These are phyloP conservation scores for Secale cereale DNA, from an alignment of 176 grass and related monocot species.

Conservation along the genomic window DNA sequence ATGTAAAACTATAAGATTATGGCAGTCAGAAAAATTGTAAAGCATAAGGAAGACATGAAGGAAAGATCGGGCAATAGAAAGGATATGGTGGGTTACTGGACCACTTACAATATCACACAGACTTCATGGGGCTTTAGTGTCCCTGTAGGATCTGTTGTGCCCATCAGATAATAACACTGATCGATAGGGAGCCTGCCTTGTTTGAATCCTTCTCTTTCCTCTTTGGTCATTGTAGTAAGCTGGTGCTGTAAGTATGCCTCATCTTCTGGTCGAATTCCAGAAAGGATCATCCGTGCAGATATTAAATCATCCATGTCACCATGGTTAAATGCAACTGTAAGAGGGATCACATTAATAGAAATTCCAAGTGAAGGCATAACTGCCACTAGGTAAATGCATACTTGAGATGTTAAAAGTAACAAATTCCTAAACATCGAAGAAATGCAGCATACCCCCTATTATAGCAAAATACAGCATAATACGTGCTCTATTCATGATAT, in stretches of 20 bases:
- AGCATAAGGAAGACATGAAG: background rate
- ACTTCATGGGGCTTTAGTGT: slow-evolving; percentile 56
- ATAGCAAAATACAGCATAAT: background rate
- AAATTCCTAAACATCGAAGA: background rate
- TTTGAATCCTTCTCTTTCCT: slow-evolving; percentile 46
- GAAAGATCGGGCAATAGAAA: background rate
- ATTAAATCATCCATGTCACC: slow-evolving; percentile 63
- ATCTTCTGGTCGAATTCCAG: slow-evolving; percentile 50
- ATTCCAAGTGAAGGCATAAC: background rate
- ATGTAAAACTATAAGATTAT: background rate
- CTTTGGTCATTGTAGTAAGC: slow-evolving; percentile 24
- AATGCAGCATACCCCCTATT: background rate
- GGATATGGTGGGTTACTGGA: background rate
- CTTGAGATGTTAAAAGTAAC: background rate
- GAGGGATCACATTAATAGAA: slow-evolving; percentile 9
- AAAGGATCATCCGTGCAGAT: slow-evolving; percentile 58
- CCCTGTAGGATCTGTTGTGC: slow-evolving; percentile 57
- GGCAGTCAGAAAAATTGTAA: background rate
- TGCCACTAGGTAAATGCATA: background rate
- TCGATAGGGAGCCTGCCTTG: slow-evolving; percentile 50
- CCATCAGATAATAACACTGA: slow-evolving; percentile 67
- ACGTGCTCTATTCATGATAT: background rate
- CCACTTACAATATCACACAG: slow-evolving; percentile 63
- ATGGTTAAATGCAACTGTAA: slow-evolving; percentile 50
- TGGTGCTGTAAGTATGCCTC: slow-evolving; percentile 40